phyloP scores from a whole-genome alignment of 1,139 yeast genomes.

The Hyphopichia burtonii region DNA sequence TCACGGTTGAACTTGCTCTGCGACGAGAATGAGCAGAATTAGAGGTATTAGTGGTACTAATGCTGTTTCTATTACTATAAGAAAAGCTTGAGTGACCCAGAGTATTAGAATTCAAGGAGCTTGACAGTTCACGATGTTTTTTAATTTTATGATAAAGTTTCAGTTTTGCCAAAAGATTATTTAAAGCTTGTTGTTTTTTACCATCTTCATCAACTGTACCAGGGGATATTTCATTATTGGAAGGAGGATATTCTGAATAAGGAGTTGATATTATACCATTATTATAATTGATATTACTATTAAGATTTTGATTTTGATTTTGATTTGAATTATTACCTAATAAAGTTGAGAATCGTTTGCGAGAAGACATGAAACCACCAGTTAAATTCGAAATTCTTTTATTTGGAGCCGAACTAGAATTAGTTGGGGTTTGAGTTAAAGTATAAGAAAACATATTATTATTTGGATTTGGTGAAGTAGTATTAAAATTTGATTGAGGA shows the following conservation, averaged over 20 bases:
- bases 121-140: conserved; percentile 39
- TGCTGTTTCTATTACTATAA: conserved; percentile 23
- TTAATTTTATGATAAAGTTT: conserved; percentile 37
- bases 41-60: conserved; percentile 22
- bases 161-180: conserved; percentile 36
- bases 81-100: conserved; percentile 19
- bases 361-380: conserved; percentile 14
- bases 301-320: not conserved
- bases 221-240: conserved; percentile 1
- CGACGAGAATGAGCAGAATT: conserved; percentile 20
- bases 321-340: conserved; percentile 14
- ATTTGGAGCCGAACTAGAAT: conserved; percentile 7
- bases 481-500: not conserved
- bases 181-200: conserved; percentile 25
- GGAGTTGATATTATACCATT: conserved; percentile 1
- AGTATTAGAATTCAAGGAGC: conserved; percentile 27
- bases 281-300: not conserved
- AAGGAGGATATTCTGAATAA: not conserved
- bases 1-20: conserved; percentile 21
- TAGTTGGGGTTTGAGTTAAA: conserved; percentile 6
- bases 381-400: conserved; percentile 15
- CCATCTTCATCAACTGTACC: conserved; percentile 17
- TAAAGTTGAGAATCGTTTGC: conserved; percentile 27
- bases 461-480: not conserved
- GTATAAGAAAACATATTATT: not conserved